Evolutionary conservation across 2,329 filamentous ascomycete species (phyloP).

Genomic region (Penicillium sp.): DNA sequence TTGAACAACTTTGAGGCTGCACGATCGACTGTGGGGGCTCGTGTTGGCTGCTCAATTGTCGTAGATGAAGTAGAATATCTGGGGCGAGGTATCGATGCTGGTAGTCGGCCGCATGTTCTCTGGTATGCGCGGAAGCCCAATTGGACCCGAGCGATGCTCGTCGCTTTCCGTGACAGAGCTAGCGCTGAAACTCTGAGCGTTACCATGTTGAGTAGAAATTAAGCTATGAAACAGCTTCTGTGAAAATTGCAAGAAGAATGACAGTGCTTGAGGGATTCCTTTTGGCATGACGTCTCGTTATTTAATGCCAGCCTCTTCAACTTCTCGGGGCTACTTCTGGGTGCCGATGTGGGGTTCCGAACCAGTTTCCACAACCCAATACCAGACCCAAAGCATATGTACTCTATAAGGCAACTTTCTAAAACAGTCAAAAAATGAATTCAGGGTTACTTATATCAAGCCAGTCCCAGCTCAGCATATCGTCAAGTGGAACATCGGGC

Average conservation of each 20-base stretch:
- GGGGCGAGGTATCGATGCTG: conserved; percentile 11
- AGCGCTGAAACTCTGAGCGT: conserved; percentile 30
- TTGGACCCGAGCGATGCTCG: conserved; percentile 28
- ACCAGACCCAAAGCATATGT: background rate
- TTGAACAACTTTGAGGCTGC: conserved; percentile 43
- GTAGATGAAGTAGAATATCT: conserved; percentile 32
- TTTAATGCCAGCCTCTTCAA: conserved; percentile 22
- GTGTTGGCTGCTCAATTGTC: conserved; percentile 20
- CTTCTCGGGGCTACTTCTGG: conserved; percentile 36
- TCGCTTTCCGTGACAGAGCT: conserved; percentile 31
- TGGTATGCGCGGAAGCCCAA: conserved; percentile 27
- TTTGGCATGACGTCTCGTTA: conserved; percentile 11
- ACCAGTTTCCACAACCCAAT: background rate
- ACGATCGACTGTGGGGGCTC: conserved; percentile 36
- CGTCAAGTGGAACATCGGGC: conserved; percentile 63
- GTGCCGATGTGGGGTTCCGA: conserved; percentile 27
- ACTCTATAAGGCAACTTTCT: background rate
- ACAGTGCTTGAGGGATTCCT: background rate
- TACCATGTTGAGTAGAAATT: conserved; percentile 28
- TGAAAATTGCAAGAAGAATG: background rate
- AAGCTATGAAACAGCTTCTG: background rate
- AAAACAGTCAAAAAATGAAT: conserved; percentile 30
- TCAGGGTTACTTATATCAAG: conserved; percentile 50
- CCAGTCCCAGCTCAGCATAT: conserved; percentile 64
- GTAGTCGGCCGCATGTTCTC: conserved; percentile 19